phyloP scores from a whole-genome alignment of 768 basidiomycete species.

The Trametes cubensis region DNA sequence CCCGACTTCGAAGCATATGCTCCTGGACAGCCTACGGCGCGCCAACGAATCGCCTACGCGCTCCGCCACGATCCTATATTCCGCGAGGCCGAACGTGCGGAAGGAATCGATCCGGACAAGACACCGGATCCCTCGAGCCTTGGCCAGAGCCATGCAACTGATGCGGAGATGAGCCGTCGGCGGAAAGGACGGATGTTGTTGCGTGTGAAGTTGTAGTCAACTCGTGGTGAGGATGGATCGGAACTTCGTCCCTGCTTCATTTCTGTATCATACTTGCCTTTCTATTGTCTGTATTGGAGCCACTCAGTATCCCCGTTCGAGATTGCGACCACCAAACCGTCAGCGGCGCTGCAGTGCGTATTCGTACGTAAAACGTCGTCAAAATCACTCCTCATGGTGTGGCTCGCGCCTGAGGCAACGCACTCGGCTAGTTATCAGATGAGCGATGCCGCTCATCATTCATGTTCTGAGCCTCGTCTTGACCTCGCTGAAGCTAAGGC shows the following conservation, averaged over 20 bases:
- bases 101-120: conserved; percentile 33
- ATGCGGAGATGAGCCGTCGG: conserved; percentile 9
- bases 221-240: no score
- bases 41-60: conserved; percentile 48
- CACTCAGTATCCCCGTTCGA: no score
- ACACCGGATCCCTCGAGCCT: conserved; percentile 22
- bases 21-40: conserved; percentile 43
- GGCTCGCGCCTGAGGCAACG: no score
- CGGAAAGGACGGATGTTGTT: conserved; percentile 1
- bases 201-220: conserved; percentile 14
- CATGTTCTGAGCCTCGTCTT: no score
- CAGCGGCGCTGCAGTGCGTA: no score
- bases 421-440: no score
- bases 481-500: no score
- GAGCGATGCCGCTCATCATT: no score
- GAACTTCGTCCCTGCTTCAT: neutral
- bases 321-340: no score
- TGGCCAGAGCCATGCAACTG: neutral
- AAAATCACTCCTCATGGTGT: conserved; percentile 6
- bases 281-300: no score
- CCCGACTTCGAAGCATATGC: conserved; percentile 52
- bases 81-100: conserved; percentile 30
- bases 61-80: conserved; percentile 36
- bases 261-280: neutral
- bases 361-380: conserved; percentile 5